Conservation (phyloP, 768 basidiomycete species). For the Psilocybe cyanescens region DNA sequence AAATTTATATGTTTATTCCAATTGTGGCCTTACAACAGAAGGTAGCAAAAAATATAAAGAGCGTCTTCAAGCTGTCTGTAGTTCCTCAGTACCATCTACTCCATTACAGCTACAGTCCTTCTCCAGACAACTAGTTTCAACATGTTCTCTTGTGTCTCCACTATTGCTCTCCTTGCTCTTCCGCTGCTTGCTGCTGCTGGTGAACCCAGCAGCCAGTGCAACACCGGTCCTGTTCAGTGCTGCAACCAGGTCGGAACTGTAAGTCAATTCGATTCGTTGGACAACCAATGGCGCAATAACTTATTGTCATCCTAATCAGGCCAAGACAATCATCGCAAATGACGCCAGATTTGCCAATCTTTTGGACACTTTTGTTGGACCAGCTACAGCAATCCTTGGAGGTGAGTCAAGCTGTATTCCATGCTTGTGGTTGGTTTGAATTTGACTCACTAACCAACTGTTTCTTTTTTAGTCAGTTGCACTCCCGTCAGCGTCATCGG, state of each 20-base stretch:
- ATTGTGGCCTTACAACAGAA: not conserved
- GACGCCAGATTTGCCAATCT: slow-evolving; percentile 9
- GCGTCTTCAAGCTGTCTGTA: not conserved
- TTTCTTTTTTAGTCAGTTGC: slow-evolving; percentile 18
- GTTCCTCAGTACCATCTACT: not conserved
- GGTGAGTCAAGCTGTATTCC: slow-evolving; percentile 6
- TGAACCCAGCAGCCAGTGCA: slow-evolving; percentile 19
- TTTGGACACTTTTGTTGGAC: slow-evolving; percentile 2
- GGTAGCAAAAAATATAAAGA: not conserved
- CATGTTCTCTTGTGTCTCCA: slow-evolving; percentile 26
- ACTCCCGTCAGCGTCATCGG: slow-evolving; percentile 20
- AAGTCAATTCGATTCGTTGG: not conserved
- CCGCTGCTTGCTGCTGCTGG: slow-evolving; percentile 22
- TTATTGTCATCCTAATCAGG: not conserved
- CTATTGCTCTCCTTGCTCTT: slow-evolving; percentile 24
- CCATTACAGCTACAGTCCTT: not conserved
- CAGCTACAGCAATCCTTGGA: slow-evolving; percentile 19
- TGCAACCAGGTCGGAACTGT: slow-evolving; percentile 24
- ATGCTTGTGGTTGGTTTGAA: no score
- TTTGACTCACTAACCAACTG: not conserved
- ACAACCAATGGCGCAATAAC: not conserved
- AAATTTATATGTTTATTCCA: not conserved
- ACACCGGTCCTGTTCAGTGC: slow-evolving; percentile 23
- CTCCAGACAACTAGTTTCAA: not conserved
- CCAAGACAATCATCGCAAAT: not conserved